Base-by-base conservation (phyloP, 179 eudicot genomes). In the Dionaea muscipula region DNA sequence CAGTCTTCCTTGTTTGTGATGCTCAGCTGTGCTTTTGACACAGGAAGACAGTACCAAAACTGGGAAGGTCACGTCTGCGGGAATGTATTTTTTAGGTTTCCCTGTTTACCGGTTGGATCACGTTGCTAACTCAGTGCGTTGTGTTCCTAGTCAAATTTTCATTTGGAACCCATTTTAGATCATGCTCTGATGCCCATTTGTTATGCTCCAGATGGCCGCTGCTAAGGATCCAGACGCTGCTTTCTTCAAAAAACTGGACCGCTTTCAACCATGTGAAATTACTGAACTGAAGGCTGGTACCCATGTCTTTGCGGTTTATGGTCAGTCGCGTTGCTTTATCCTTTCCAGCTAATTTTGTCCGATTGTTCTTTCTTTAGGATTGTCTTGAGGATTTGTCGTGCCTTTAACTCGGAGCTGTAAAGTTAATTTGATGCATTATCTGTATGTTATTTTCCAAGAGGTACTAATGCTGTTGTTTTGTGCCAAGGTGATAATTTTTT, bases 41-140 rank as follows among this genome's bases (percentile, higher is more conserved):
- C 53, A 90, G 97, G 98, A 91, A 69, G 95, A 91, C 74, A 78
- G 96, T 72, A 59, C 77, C 62, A 91, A 79, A 75, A 72, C 82
- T 17, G 90, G 91, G 55, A 91, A 87, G 71, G 65, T 74, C 51
- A 87, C 87, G 55, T 82, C 85, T 56, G 94, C 98, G 50, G 98
- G 98, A 58, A 87, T 91, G 98, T 91, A 76, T 77, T 91, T 91
- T 75, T 86, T 91, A 50, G 94, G 98, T 36, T 91, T 91, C 71
- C 95, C 98, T 57, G 88, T 87, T 51, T 91, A 84, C 66, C 82
- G 79, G 20, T 67, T 87, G 80, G 94, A 87, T 59, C 82, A 66
- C 28, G 25, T 75, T 48, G 63, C 72, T 40, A 77, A 60, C 60
- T 69, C 81, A 43, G 98, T 91, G 56, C 72, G 94, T 63, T 53